Evolutionary conservation across 768 basidiomycete species (phyloP).

Genomic region (Phaeolepiota aurea): DNA sequence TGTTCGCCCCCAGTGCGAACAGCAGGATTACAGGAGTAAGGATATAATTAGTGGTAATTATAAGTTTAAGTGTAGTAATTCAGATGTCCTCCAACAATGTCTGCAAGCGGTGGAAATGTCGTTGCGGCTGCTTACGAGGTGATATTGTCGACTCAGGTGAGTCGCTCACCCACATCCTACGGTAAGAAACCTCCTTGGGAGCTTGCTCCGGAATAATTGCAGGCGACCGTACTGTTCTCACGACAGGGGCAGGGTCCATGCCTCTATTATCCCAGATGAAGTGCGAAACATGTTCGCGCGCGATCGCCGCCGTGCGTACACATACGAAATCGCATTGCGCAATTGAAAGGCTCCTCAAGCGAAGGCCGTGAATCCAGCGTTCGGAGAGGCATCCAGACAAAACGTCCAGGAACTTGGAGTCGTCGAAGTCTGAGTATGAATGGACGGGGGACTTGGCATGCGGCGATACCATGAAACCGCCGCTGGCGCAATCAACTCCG

Average conservation of each 20-base stretch:
- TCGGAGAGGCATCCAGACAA: slow-evolving; percentile 21
- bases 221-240: not conserved
- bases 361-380: slow-evolving; percentile 17
- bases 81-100: slow-evolving; percentile 18
- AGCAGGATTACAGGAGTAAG: no score
- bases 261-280: slow-evolving; percentile 25
- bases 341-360: slow-evolving; percentile 26
- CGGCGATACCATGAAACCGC: slow-evolving; percentile 29
- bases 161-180: not conserved
- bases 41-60: no score
- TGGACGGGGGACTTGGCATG: slow-evolving; percentile 19
- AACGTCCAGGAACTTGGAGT: slow-evolving; percentile 33
- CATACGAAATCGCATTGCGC: slow-evolving; percentile 21
- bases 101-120: slow-evolving; percentile 26
- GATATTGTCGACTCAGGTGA: not conserved
- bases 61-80: slow-evolving; percentile 2
- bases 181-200: not conserved
- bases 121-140: slow-evolving; percentile 6
- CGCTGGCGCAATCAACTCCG: slow-evolving; percentile 28
- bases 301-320: slow-evolving; percentile 14
- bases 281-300: slow-evolving; percentile 20
- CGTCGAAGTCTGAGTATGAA: slow-evolving; percentile 27
- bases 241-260: not conserved
- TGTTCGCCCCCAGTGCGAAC: no score
- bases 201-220: slow-evolving; percentile 3